Conservation (phyloP, 306 rosid genomes). For the Acacia melanoxylon region DNA sequence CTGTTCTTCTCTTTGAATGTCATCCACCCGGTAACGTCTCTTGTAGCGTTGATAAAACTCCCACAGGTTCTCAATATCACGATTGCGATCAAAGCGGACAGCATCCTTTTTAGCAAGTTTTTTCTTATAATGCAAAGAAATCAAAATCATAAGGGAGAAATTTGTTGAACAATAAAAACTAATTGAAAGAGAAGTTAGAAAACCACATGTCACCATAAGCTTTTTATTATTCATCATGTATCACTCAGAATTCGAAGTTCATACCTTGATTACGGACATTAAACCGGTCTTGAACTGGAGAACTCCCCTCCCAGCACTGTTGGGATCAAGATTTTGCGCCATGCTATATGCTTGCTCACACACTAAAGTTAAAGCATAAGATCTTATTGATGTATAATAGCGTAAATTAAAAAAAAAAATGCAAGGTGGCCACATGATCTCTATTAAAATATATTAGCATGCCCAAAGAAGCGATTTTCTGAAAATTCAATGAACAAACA, state of each 20-base stretch:
- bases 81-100: conserved; percentile 71
- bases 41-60: conserved; percentile 79
- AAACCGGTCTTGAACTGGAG: conserved; percentile 96
- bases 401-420: neutral
- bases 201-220: neutral
- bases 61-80: conserved; percentile 82
- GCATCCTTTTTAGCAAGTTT: conserved; percentile 86
- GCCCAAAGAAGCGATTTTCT: too few relatives aligned
- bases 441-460: too few relatives aligned
- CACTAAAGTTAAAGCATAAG: conserved; percentile 60
- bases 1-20: conserved; percentile 76
- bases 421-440: neutral
- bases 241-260: conserved; percentile 17
- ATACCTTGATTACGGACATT: conserved; percentile 93
- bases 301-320: conserved; percentile 88
- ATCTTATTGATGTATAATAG: neutral
- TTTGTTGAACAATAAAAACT: conserved; percentile 1
- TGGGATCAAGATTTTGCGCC: conserved; percentile 94
- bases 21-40: conserved; percentile 72
- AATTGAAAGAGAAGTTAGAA: neutral
- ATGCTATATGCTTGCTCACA: conserved; percentile 95
- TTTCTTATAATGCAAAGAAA: conserved; percentile 57
- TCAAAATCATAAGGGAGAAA: conserved; percentile 17
- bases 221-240: neutral
- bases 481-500: too few relatives aligned